These are phyloP conservation scores for Sophora flavescens DNA, from an alignment of 306 rosid species.

Conservation along the genomic window DNA sequence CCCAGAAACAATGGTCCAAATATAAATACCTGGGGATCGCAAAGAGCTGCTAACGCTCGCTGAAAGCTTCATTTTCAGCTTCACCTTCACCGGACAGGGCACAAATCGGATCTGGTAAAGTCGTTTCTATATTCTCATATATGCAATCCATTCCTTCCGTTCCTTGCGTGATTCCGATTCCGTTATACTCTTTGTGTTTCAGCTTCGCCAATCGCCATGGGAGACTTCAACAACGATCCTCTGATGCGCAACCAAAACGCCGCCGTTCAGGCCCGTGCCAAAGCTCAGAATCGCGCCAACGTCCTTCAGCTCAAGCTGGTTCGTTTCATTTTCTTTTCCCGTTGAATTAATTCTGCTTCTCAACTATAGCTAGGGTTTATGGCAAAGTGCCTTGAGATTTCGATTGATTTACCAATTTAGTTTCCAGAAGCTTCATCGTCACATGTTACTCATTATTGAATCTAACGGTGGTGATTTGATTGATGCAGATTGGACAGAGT, in stretches of 20 bases:
- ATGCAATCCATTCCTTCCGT: conserved; percentile 13
- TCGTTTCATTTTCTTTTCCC: not conserved
- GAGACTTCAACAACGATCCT: conserved; percentile 80
- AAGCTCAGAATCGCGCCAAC: conserved; percentile 96
- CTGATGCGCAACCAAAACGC: conserved; percentile 97
- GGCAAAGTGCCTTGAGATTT: not conserved
- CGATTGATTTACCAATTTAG: not conserved
- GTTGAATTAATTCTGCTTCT: not conserved
- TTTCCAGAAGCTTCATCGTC: not conserved
- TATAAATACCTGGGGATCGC: not conserved
- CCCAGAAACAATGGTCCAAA: too few species aligned
- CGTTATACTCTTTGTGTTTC: conserved; percentile 8
- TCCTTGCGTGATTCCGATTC: not conserved
- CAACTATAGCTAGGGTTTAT: conserved; percentile 51
- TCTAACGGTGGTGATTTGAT: conserved; percentile 17
- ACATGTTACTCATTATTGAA: not conserved
- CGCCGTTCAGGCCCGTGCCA: conserved; percentile 98
- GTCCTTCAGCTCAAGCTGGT: conserved; percentile 99
- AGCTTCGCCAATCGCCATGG: conserved; percentile 63
- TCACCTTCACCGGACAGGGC: not conserved
- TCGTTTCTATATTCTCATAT: too few species aligned
- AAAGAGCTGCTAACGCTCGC: too few species aligned
- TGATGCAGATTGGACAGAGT: conserved; percentile 93
- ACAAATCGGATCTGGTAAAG: conserved; percentile 23
- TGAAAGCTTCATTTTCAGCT: not conserved